Conservation (phyloP, 257 asterid genomes). For the Paraleonurus japonicus region DNA sequence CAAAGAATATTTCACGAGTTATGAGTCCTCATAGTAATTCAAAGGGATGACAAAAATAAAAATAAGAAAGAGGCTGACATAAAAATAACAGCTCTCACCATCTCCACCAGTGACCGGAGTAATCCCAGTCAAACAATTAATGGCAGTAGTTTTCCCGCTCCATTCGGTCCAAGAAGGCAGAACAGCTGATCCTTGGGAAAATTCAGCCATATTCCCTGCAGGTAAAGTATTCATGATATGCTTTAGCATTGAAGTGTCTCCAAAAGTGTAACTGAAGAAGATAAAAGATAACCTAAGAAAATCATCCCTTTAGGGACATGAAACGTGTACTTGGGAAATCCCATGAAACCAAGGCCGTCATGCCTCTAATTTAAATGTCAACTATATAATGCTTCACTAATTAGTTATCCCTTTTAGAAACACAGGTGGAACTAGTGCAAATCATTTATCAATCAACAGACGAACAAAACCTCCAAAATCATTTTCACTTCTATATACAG, state of each 20-base stretch:
- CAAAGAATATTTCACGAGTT: slow-evolving; percentile 22
- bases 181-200: slow-evolving; percentile 89
- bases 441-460: slow-evolving; percentile 7
- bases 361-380: neutral
- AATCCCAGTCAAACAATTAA: slow-evolving; percentile 89
- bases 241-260: slow-evolving; percentile 7
- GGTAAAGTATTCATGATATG: slow-evolving; percentile 15
- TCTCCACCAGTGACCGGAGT: slow-evolving; percentile 91
- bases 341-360: neutral
- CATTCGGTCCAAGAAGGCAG: slow-evolving; percentile 98
- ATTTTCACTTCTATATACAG: neutral
- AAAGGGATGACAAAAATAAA: neutral
- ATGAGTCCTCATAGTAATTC: slow-evolving; percentile 1
- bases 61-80: neutral
- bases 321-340: neutral
- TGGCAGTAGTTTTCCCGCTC: slow-evolving; percentile 97
- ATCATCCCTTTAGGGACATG: neutral
- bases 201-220: slow-evolving; percentile 93
- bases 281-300: slow-evolving; percentile 6
- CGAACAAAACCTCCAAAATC: neutral
- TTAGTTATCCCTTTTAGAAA: neutral
- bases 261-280: neutral
- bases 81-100: slow-evolving; percentile 52
- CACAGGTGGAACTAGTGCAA: neutral
- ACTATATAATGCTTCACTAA: neutral